These are phyloP conservation scores for Stephanodiscus minutulus DNA, from an alignment of 108 stramenopile species.

Conservation along the genomic window DNA sequence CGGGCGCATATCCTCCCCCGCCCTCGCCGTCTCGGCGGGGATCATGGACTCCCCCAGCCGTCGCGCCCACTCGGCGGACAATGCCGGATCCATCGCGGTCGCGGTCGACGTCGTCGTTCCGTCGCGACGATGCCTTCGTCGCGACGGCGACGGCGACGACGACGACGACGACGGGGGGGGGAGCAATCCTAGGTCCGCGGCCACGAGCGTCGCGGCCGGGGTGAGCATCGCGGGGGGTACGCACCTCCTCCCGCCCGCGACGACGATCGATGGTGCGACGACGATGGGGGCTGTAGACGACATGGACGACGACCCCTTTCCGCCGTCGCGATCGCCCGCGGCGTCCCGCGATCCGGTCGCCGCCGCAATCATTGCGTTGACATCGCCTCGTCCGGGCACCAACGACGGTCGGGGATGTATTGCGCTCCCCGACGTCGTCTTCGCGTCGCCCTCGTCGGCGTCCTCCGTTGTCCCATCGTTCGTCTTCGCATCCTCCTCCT, in stretches of 20 bases:
- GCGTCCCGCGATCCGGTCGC: conserved; percentile 38
- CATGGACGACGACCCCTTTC: too few relatives aligned
- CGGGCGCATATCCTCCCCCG: conserved; percentile 67
- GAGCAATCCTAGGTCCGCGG: conserved; percentile 18
- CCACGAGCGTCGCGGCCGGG: conserved; percentile 57
- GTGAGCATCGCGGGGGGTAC: conserved; percentile 67
- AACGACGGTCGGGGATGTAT: too few relatives aligned
- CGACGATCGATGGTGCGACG: too few relatives aligned
- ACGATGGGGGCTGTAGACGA: not conserved
- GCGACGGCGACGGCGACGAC: not conserved
- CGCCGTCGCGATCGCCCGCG: not conserved
- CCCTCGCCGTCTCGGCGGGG: conserved; percentile 58
- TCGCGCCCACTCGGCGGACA: conserved; percentile 66
- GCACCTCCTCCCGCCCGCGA: conserved; percentile 40
- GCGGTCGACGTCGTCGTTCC: not conserved
- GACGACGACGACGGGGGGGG: not conserved
- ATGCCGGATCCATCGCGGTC: conserved; percentile 45
- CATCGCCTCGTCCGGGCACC: conserved; percentile 12
- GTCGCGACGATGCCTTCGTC: not conserved
- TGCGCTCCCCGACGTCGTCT: too few relatives aligned
- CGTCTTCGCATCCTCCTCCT: conserved; percentile 1
- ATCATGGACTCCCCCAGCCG: conserved; percentile 48
- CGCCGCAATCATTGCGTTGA: too few relatives aligned
- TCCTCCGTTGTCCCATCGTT: too few relatives aligned
- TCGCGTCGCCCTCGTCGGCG: too few relatives aligned